phyloP scores from a whole-genome alignment of 106 monocot genomes.

The Hemerocallis citrina region DNA sequence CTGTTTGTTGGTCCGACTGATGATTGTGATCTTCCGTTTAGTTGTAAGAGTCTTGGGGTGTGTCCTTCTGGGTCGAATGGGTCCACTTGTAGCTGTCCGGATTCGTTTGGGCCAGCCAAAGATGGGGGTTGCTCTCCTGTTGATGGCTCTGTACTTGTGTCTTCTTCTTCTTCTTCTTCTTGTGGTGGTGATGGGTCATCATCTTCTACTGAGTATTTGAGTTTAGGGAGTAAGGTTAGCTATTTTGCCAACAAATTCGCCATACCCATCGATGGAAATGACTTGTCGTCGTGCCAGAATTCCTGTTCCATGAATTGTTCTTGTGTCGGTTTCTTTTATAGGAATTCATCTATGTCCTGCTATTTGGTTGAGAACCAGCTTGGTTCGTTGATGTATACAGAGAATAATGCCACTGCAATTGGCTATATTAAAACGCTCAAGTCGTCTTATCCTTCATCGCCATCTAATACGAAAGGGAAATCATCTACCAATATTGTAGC shows the following conservation, averaged over 20 bases:
- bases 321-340: constrained; percentile 69
- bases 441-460: background rate
- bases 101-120: constrained; percentile 11
- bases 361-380: constrained; percentile 39
- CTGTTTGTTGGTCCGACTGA: constrained; percentile 39
- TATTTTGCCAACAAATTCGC: constrained; percentile 64
- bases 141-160: constrained; percentile 30
- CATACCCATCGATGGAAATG: constrained; percentile 7
- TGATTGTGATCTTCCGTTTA: constrained; percentile 55
- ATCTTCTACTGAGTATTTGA: constrained; percentile 17
- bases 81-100: constrained; percentile 54
- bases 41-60: constrained; percentile 40
- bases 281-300: constrained; percentile 26
- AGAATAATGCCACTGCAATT: background rate
- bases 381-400: constrained; percentile 36
- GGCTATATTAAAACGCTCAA: constrained; percentile 50
- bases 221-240: constrained; percentile 16
- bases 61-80: constrained; percentile 22
- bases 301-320: constrained; percentile 59
- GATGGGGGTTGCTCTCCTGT: constrained; percentile 43
- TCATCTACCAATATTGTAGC: constrained; percentile 14
- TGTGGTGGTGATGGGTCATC: background rate
- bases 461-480: background rate
- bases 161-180: constrained; percentile 15
- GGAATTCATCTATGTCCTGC: constrained; percentile 39